Conservation (phyloP, 805 yeast species). For the Clavispora fructus region DNA sequence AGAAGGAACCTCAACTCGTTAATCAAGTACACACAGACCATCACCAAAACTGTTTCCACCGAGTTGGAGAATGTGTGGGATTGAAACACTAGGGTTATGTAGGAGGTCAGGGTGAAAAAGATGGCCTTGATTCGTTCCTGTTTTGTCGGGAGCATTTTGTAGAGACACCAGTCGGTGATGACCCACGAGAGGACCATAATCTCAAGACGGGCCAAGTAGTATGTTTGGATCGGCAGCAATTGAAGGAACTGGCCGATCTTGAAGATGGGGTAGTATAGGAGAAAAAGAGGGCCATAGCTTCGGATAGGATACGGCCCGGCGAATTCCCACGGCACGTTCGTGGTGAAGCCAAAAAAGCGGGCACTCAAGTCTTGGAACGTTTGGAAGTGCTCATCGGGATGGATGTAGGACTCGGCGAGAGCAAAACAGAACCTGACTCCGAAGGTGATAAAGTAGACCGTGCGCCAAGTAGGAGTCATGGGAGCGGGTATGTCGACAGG, state of each 20-base stretch:
- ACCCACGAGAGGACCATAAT: constrained; percentile 36
- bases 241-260: constrained; percentile 26
- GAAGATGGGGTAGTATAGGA: constrained; percentile 65
- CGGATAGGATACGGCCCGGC: constrained; percentile 52
- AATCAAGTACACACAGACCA: constrained; percentile 47
- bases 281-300: constrained; percentile 62
- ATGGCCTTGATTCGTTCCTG: constrained; percentile 46
- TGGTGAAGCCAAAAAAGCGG: constrained; percentile 39
- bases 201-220: constrained; percentile 51
- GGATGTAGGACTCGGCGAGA: constrained; percentile 76
- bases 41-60: constrained; percentile 59
- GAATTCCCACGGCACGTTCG: constrained; percentile 82
- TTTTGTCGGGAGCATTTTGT: constrained; percentile 43
- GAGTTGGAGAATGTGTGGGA: constrained; percentile 88
- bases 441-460: constrained; percentile 39
- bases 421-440: constrained; percentile 52
- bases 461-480: constrained; percentile 36
- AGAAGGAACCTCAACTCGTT: constrained; percentile 29
- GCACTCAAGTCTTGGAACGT: constrained; percentile 67
- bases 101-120: constrained; percentile 51
- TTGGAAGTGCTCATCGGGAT: constrained; percentile 97
- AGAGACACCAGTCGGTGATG: constrained; percentile 37
- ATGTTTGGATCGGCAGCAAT: constrained; percentile 44
- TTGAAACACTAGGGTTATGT: constrained; percentile 74
- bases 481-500: not conserved